Evolutionary conservation across 139 green algal species (phyloP), one percentile per base, ranked within the genome.

Genomic region (Helicosporidium sp.): DNA sequence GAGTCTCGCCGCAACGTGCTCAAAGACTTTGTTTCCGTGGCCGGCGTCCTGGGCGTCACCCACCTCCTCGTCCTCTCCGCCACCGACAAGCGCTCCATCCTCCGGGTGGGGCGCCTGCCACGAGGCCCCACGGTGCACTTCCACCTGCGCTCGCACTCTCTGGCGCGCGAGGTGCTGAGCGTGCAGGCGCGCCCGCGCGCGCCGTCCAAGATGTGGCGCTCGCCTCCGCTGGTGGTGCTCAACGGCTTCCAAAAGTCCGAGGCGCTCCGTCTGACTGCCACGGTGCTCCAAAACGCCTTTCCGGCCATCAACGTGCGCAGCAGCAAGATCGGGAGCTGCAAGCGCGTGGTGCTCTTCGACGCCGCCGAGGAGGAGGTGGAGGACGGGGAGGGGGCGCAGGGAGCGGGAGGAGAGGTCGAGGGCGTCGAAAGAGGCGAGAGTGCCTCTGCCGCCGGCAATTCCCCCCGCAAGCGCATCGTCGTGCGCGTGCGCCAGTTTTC

Each of bases 21-120:
- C 34, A 91, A 87, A 49, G 90, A 99, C 62, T 99, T 97, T 69
- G 65, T 99, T 26, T 49, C 87, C 6, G 81, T 99, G 45, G 74
- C 81, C 5, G 89, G 87, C 0, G 87, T 87, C 0, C 61, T 99
- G 52, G 89, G 90, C 0, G 80, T 99, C 16, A 87, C 72, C 8
- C 90, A 99, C 66, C 85, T 97, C 41, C 31, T 97, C 16, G 79
- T 95, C 5, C 74, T 99, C 8, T 83, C 76, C 15, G 73, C 80
- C 20, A 95, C 85, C 2, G 64, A 92, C 17, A 75, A 68, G 22
- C 55, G 65, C 15, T 62, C 56, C 19, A 95, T 96, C 68, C 53
- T 99, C 43, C 71, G 79, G 23, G 29, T 97, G 2, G 76, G 68
- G 15, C 89, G 90, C 24, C 33, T 76, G 28, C 88, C 89, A 3